phyloP scores from a whole-genome alignment of 352 stramenopile genomes.

The Globisporangium camurandrum region DNA sequence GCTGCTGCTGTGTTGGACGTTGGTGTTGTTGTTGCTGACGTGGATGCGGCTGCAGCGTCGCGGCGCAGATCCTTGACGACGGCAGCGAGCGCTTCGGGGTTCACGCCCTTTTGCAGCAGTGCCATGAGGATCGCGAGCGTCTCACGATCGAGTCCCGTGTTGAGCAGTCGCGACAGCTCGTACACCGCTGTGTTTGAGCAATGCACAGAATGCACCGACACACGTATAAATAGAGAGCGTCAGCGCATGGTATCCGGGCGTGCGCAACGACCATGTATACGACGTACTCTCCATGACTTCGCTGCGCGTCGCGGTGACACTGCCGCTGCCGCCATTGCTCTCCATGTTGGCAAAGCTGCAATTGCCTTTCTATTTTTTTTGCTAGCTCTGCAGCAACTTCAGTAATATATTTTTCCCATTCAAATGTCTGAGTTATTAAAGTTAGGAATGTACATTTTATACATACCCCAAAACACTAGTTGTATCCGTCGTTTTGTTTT shows the following conservation, averaged over 20 bases:
- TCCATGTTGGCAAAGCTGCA: no score
- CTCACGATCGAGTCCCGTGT: conserved; percentile 87
- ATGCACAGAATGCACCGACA: not conserved
- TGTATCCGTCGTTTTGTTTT: no score
- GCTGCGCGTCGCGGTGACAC: conserved; percentile 35
- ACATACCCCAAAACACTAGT: no score
- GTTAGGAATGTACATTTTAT: no score
- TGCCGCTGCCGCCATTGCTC: conserved; percentile 4
- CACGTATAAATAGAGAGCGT: no score
- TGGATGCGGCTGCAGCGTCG: conserved; percentile 25
- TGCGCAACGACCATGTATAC: no score
- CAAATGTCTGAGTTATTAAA: no score
- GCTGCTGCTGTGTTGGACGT: conserved; percentile 1
- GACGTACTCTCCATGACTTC: conserved; percentile 56
- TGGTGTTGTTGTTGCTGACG: not conserved
- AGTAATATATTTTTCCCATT: no score
- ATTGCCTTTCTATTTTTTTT: no score
- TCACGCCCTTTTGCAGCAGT: conserved; percentile 85
- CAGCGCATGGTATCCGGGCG: no score
- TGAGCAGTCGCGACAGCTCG: conserved; percentile 86
- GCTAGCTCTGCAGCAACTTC: no score
- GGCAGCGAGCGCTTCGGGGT: conserved; percentile 81
- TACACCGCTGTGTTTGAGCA: conserved; percentile 63
- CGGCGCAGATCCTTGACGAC: conserved; percentile 88
- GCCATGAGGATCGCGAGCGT: conserved; percentile 84